Evolutionary conservation across 2,329 filamentous ascomycete species (phyloP).

Genomic region (Trichoderma atroviride): DNA sequence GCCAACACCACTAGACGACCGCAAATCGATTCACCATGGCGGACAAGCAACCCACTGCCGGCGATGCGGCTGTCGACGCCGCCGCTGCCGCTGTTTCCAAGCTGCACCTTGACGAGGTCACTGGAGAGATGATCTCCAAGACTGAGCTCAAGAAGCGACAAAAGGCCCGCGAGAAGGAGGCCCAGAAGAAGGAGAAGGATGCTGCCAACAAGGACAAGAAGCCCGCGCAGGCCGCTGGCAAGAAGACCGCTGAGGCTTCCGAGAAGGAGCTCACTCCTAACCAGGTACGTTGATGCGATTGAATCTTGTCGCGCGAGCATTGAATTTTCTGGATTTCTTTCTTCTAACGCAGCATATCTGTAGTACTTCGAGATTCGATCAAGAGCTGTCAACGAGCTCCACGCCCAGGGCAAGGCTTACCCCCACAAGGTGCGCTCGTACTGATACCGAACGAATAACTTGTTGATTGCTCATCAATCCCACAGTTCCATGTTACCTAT

Average conservation of each 20-base stretch:
- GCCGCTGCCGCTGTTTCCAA: slow-evolving; percentile 64
- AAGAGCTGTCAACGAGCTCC: slow-evolving; percentile 62
- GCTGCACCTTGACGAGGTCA: slow-evolving; percentile 87
- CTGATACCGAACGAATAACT: background rate
- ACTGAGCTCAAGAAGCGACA: slow-evolving; percentile 91
- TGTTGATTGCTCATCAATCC: background rate
- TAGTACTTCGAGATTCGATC: slow-evolving; percentile 94
- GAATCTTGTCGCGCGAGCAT: background rate
- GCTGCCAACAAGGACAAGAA: slow-evolving; percentile 56
- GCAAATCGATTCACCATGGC: slow-evolving; percentile 34
- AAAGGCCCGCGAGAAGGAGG: slow-evolving; percentile 86
- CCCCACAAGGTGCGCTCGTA: slow-evolving; percentile 67
- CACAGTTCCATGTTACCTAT: slow-evolving; percentile 77
- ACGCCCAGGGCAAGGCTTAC: slow-evolving; percentile 58
- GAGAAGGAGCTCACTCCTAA: slow-evolving; percentile 61
- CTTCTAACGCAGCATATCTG: background rate
- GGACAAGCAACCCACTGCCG: slow-evolving; percentile 38
- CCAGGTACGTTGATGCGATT: slow-evolving; percentile 42
- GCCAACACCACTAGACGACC: background rate
- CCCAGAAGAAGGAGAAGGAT: slow-evolving; percentile 85
- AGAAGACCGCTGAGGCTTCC: slow-evolving; percentile 61
- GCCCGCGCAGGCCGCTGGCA: slow-evolving; percentile 31
- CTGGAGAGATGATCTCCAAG: slow-evolving; percentile 85
- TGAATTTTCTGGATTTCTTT: background rate
- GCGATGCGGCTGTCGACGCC: slow-evolving; percentile 49